A percentile compares a stretch with the other conserved stretches of the same genome.
phyloP scores from a whole-genome alignment of 768 basidiomycete genomes.

The Boletus vinaceobasis region DNA sequence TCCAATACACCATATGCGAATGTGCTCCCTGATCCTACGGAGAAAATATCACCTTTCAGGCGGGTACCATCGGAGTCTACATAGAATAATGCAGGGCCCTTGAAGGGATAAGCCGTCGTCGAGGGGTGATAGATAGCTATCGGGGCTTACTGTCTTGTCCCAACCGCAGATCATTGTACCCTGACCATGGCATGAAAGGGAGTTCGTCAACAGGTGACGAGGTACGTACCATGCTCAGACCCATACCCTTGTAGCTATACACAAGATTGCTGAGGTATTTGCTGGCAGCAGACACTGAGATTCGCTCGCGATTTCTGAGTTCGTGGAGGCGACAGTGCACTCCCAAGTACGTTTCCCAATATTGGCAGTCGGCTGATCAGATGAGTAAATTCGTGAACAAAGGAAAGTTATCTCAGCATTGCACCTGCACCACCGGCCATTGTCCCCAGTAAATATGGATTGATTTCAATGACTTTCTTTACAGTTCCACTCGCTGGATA shows the following conservation, averaged over 20 bases:
- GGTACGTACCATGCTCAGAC: constrained; percentile 87
- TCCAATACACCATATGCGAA: constrained; percentile 99
- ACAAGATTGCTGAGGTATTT: constrained; percentile 97
- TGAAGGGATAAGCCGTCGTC: constrained; percentile 14
- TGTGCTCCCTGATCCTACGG: constrained; percentile 96
- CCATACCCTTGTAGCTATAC: constrained; percentile 99
- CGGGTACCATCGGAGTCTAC: constrained; percentile 97
- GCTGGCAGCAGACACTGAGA: constrained; percentile 98
- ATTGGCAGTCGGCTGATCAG: constrained; percentile 83
- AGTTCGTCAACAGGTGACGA: background rate
- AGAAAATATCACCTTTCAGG: constrained; percentile 95
- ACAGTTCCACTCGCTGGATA: constrained; percentile 87
- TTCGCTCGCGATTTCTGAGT: constrained; percentile 92
- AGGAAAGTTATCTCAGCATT: constrained; percentile 22
- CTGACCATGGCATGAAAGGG: constrained; percentile 36
- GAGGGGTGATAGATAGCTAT: background rate
- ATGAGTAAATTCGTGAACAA: constrained; percentile 1
- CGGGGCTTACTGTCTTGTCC: constrained; percentile 85
- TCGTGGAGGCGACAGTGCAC: constrained; percentile 97
- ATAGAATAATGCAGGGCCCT: constrained; percentile 94
- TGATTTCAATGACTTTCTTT: constrained; percentile 99
- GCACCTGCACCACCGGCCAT: constrained; percentile 98
- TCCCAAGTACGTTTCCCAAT: constrained; percentile 99
- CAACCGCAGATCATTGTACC: constrained; percentile 99
- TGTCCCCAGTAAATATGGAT: constrained; percentile 96